Evolutionary conservation across 768 basidiomycete genomes (phyloP).

Genomic region (Obba rivulosa): DNA sequence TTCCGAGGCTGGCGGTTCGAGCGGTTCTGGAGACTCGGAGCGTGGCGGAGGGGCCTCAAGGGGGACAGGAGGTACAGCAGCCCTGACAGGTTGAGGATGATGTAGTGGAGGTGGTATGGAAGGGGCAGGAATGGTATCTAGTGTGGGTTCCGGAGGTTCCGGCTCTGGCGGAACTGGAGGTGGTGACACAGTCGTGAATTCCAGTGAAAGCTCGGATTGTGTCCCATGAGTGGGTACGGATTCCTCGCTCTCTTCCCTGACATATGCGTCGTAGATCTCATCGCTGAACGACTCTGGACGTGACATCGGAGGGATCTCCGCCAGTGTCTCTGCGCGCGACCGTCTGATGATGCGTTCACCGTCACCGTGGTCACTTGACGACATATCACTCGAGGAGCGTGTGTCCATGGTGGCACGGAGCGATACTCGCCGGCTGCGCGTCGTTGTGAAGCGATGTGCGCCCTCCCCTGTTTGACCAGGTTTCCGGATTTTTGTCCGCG

Average conservation of each 20-base stretch:
- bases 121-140: not conserved
- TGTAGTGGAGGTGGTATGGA: slow-evolving; percentile 33
- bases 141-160: slow-evolving; percentile 4
- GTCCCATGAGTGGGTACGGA: slow-evolving; percentile 10
- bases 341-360: slow-evolving; percentile 25
- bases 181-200: slow-evolving; percentile 7
- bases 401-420: slow-evolving; percentile 30
- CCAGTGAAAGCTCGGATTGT: slow-evolving; percentile 13
- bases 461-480: slow-evolving; percentile 69
- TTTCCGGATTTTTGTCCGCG: slow-evolving; percentile 95
- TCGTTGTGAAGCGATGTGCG: slow-evolving; percentile 70
- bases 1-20: slow-evolving; percentile 28
- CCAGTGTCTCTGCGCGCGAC: slow-evolving; percentile 31
- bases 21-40: no score
- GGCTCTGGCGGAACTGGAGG: slow-evolving; percentile 6
- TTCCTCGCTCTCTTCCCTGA: slow-evolving; percentile 42
- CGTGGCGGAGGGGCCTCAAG: slow-evolving; percentile 27
- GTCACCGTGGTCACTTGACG: slow-evolving; percentile 60
- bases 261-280: slow-evolving; percentile 88
- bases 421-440: slow-evolving; percentile 37
- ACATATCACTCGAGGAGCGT: slow-evolving; percentile 66
- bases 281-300: slow-evolving; percentile 77
- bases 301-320: slow-evolving; percentile 38
- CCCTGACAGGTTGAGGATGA: slow-evolving; percentile 63
- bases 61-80: slow-evolving; percentile 39